Conservation (phyloP, 345 rosid species). For the Excoecaria agallocha region DNA sequence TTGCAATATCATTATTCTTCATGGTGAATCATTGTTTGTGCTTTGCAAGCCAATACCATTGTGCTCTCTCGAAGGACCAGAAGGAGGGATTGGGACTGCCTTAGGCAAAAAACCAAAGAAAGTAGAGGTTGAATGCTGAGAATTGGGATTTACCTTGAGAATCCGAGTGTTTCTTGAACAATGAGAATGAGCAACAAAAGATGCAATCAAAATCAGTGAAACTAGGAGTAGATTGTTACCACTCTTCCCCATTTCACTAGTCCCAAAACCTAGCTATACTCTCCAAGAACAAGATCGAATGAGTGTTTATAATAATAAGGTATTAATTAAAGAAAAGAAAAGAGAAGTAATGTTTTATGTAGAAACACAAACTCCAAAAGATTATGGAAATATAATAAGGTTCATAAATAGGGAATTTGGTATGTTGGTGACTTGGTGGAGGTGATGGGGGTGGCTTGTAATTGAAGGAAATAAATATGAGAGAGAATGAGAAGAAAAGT, state of each 20-base stretch:
- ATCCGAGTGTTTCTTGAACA: slow-evolving; percentile 29
- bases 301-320: too few relatives aligned
- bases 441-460: slow-evolving; percentile 23
- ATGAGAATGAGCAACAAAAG: slow-evolving; percentile 17
- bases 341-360: slow-evolving; percentile 5
- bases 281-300: too few relatives aligned
- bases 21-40: slow-evolving; percentile 29
- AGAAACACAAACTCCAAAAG: slow-evolving; percentile 8
- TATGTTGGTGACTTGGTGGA: background rate
- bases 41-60: slow-evolving; percentile 48
- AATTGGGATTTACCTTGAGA: slow-evolving; percentile 29
- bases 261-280: background rate
- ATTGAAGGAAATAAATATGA: slow-evolving; percentile 12
- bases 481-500: background rate
- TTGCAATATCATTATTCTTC: slow-evolving; percentile 14
- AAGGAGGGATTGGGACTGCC: slow-evolving; percentile 56
- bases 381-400: background rate
- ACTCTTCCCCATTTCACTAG: slow-evolving; percentile 32
- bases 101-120: slow-evolving; percentile 55
- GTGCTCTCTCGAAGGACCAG: slow-evolving; percentile 69
- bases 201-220: slow-evolving; percentile 15
- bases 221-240: slow-evolving; percentile 1
- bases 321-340: too few relatives aligned
- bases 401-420: background rate
- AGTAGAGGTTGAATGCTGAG: slow-evolving; percentile 29